These are phyloP conservation scores for Xerocomus potaroensis DNA, from an alignment of 768 basidiomycete genomes.

Conservation along the genomic window DNA sequence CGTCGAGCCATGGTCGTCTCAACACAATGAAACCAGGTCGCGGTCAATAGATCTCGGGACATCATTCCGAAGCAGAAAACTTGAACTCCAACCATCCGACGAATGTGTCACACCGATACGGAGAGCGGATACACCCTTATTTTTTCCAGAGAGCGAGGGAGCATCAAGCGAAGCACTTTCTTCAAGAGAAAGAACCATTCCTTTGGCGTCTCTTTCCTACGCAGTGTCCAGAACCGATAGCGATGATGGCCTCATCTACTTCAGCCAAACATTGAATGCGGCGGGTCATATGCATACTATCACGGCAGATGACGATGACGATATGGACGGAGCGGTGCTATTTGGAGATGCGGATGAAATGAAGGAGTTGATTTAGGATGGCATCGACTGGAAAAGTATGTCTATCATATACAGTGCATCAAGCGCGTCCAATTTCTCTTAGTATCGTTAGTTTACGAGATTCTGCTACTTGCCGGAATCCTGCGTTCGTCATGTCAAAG, in stretches of 20 bases:
- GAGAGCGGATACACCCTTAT: constrained; percentile 60
- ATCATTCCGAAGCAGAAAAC: constrained; percentile 15
- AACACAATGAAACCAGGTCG: constrained; percentile 35
- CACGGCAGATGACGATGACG: constrained; percentile 69
- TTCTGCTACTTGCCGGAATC: constrained; percentile 65
- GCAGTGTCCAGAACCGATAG: constrained; percentile 27
- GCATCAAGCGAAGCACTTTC: constrained; percentile 36
- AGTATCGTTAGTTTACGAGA: constrained; percentile 67
- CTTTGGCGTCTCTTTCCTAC: constrained; percentile 42
- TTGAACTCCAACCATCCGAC: constrained; percentile 24
- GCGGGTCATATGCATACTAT: constrained; percentile 54
- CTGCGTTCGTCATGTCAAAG: constrained; percentile 77
- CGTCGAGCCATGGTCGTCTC: constrained; percentile 73
- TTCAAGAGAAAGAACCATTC: constrained; percentile 24
- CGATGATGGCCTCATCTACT: constrained; percentile 59
- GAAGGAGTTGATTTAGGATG: constrained; percentile 46
- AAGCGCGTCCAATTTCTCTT: constrained; percentile 73
- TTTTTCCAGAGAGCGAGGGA: constrained; percentile 61
- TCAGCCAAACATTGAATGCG: constrained; percentile 67
- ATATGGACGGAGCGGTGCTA: constrained; percentile 66
- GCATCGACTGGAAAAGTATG: neutral
- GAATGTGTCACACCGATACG: constrained; percentile 20
- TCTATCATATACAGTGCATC: constrained; percentile 6
- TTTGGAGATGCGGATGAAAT: constrained; percentile 83
- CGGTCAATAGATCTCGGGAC: constrained; percentile 31